phyloP scores from a whole-genome alignment of 1,284 basidiomycete genomes.

The Ceratobasidium sp. region DNA sequence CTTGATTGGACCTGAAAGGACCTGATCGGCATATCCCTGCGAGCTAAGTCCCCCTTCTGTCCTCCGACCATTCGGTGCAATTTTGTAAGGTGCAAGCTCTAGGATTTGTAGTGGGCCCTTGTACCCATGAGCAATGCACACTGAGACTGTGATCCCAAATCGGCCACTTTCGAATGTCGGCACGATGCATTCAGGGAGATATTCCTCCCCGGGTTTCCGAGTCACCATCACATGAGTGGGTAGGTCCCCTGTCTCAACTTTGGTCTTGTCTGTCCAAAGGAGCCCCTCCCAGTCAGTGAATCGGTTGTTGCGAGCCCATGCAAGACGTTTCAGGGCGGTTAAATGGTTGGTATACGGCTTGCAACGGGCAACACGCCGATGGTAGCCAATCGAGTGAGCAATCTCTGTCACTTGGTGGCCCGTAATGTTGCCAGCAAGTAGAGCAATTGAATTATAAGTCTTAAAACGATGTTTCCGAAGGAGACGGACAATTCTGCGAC shows the following conservation, averaged over 20 bases:
- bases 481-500: not conserved
- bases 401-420: not conserved
- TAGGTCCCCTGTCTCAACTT: not conserved
- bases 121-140: not conserved
- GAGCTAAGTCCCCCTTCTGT: slow-evolving; percentile 14
- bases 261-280: slow-evolving; percentile 1
- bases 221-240: slow-evolving; percentile 3
- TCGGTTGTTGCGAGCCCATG: not conserved
- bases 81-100: not conserved
- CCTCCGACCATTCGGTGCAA: not conserved
- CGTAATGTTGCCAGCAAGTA: not conserved
- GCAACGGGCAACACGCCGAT: not conserved
- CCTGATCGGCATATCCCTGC: slow-evolving; percentile 25
- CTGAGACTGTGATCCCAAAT: not conserved
- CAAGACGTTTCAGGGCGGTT: not conserved
- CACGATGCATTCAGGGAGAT: not conserved
- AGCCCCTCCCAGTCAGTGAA: not conserved
- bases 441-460: not conserved
- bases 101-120: not conserved
- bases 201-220: not conserved
- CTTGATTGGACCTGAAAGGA: slow-evolving; percentile 18
- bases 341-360: not conserved
- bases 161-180: slow-evolving; percentile 2
- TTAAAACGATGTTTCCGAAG: not conserved
- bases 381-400: not conserved